These are phyloP conservation scores for Leccinum longicurvipes DNA, from an alignment of 768 basidiomycete genomes.

Conservation along the genomic window DNA sequence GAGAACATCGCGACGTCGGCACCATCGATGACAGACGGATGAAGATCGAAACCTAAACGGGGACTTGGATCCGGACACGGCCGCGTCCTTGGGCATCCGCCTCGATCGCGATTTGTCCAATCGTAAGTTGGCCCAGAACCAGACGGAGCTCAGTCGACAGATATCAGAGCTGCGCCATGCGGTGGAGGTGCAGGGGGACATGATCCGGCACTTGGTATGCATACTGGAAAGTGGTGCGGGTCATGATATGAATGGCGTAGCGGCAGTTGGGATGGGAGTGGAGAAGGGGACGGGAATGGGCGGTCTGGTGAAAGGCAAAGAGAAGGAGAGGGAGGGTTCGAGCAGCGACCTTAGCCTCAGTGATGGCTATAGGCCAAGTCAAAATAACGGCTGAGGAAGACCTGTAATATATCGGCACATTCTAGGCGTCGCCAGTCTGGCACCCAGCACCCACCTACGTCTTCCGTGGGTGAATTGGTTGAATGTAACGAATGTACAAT, in stretches of 20 bases:
- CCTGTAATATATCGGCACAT: background rate
- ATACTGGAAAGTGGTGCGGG: conserved; percentile 10
- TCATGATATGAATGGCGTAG: background rate
- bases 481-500: too few relatives aligned
- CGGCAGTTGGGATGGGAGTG: background rate
- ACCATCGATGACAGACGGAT: background rate
- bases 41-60: background rate
- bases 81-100: conserved; percentile 4
- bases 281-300: background rate
- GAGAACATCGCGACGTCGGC: background rate
- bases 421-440: too few relatives aligned
- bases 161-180: conserved; percentile 53
- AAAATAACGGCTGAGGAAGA: background rate
- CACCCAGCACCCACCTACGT: too few relatives aligned
- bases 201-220: conserved; percentile 37
- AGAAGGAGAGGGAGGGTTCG: background rate
- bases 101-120: conserved; percentile 47
- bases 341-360: background rate
- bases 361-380: background rate
- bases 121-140: conserved; percentile 61
- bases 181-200: conserved; percentile 57
- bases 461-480: too few relatives aligned
- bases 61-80: conserved; percentile 1
- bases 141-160: conserved; percentile 62
- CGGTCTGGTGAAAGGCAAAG: conserved; percentile 14